These are phyloP conservation scores for Polygonum aviculare DNA, from an alignment of 148 eudicot species.

Conservation along the genomic window DNA sequence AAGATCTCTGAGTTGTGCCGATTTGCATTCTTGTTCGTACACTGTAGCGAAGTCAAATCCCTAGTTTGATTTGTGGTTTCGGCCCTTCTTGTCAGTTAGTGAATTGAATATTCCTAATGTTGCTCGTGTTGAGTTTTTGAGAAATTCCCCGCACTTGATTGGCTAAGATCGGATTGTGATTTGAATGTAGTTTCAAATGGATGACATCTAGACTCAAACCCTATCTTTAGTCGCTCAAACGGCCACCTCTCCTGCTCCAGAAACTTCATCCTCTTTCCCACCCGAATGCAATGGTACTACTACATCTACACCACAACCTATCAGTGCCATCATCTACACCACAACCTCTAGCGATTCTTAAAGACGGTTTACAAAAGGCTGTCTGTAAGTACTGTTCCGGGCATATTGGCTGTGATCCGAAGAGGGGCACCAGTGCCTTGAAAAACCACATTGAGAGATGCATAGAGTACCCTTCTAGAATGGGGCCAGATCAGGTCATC, in stretches of 20 bases:
- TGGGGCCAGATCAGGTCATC: background rate
- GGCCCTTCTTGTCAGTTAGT: background rate
- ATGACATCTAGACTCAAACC: conserved; percentile 28
- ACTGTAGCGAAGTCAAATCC: background rate
- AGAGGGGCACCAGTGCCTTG: conserved; percentile 7
- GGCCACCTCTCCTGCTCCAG: conserved; percentile 21
- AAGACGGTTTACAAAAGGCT: background rate
- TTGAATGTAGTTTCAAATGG: background rate
- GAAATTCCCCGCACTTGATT: background rate
- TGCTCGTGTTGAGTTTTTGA: background rate
- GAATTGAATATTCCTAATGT: background rate
- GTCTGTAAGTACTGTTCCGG: conserved; percentile 14
- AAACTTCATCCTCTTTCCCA: conserved; percentile 4
- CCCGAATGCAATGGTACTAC: background rate
- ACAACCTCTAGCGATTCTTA: background rate
- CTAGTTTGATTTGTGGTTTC: background rate
- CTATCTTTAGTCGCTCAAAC: conserved; percentile 20
- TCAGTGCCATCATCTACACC: background rate
- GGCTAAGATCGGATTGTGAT: background rate
- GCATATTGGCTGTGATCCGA: conserved; percentile 26
- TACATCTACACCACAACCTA: background rate
- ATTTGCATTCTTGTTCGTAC: background rate
- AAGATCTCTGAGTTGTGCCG: background rate
- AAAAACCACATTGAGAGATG: conserved; percentile 7
- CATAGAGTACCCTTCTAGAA: background rate